Evolutionary conservation across 768 basidiomycete genomes (phyloP), one percentile per base, ranked within the genome.

Genomic region (Crassisporium funariophilum): DNA sequence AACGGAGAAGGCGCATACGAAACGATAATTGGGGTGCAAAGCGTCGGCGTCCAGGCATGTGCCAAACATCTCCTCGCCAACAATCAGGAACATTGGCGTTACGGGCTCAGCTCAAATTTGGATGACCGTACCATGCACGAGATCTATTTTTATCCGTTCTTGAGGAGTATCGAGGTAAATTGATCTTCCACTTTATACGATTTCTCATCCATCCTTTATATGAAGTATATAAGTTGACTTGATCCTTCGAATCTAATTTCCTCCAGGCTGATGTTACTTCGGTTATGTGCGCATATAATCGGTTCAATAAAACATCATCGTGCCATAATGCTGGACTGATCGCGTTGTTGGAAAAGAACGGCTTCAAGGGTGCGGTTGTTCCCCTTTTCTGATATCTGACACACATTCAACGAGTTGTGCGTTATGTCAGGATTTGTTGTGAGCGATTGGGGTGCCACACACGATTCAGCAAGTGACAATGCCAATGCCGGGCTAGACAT

Each of bases 21-120:
- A 57, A 83, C 82, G 0, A 73, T 86, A 39, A 63, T 69, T 2
- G 83, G 84, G 1, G 72, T 84, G 8, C 84, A 86, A 54, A 73
- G 72, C 52, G 68, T 73, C 29, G 83, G 83, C 11, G 81, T 85
- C 13, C 77, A 79, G 52, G 81, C 83, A 0, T 79, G 76, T 45
- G 74, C 76, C 0, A 83, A 83, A 47, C 81, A 82, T 54, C 67
- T 75, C 31, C 60, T 74, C 9, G 71, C 68, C 15, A 76, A 79
- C 42, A 79, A 75, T 52, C 76, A 79, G 55, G 77, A 79, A 42
- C 77, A 77, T 47, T 75, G 73, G 73, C 68, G 76, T 15, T 77
- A 77, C 54, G 73, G 73, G 1, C 54, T 71, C 3, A 70, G 56
- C 46, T 62, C 73, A n/a, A 69, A 75, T 19, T 49, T 84, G 16